Evolutionary conservation across 108 stramenopile species (phyloP), one percentile per base, ranked within the genome.

Genomic region (Chaetoceros tenuissimus): DNA sequence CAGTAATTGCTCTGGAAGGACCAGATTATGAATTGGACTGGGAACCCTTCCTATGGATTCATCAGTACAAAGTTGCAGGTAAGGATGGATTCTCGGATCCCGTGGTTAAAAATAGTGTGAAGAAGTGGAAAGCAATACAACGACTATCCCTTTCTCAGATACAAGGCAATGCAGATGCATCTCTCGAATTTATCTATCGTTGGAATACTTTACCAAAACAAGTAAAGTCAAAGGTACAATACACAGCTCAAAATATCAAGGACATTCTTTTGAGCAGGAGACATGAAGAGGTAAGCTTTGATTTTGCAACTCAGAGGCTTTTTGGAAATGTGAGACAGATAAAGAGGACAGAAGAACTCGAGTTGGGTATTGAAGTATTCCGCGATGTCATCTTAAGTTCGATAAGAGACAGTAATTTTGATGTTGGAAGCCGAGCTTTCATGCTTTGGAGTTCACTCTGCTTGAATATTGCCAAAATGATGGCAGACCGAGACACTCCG

Each of bases 81-180:
- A 48, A 68, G 16, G 24, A 43, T 44, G 45, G 26, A 17, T 3
- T 71, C n/a, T 5, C 19, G 18, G 44, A 48, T 28, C 43, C 43
- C 3, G 17, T 19, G 46, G 51, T 62, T 17, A 22, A 54, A 28
- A n/a, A 28, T 17, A 71, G 71, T 19, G 54, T 89, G 3, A 26
- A 55, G 20, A 45, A 46, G 20, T 90, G 82, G 82, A 74, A 75
- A 50, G 44, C 50, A 21, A 28, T 57, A 8, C 56, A 49, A 8
- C 54, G 82, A 23, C 53, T 84, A 1, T 79, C 75, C 0, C 29
- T 86, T 26, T 63, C 65, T 28, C 48, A 81, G 43, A 71, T 90
- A 53, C 79, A 40, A 40, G 34, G 18, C 7, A 49, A 24, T 18
- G 7, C 19, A 49, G 48, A 23, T 18, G 48, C 48, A 49, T 49